Conservation (phyloP, 331 rosid genomes). For the Cydonia oblonga region DNA sequence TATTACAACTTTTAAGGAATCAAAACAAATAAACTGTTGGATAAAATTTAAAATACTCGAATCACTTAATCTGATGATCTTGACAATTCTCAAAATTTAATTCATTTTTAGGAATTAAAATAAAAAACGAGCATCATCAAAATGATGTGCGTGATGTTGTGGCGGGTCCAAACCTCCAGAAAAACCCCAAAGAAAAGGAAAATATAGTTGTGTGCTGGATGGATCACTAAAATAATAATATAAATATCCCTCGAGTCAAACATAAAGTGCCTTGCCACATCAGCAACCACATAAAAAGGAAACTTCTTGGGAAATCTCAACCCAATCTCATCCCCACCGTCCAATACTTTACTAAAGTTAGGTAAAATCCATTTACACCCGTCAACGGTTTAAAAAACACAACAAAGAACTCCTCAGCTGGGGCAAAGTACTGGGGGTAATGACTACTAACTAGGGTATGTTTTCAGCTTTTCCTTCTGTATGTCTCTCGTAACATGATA, state of each 20-base stretch:
- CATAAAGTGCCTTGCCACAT: conserved; percentile 19
- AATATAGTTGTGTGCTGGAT: background rate
- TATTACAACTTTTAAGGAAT: too few species aligned
- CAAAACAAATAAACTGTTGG: too few species aligned
- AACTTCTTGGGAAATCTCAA: background rate
- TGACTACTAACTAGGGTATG: background rate
- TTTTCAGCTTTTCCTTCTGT: too few species aligned
- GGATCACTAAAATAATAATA: conserved; percentile 3
- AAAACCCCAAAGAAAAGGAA: background rate
- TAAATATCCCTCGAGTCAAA: conserved; percentile 3
- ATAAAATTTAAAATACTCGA: too few species aligned
- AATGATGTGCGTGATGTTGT: background rate
- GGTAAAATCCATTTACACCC: background rate
- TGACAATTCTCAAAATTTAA: too few species aligned
- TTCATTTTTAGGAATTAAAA: background rate
- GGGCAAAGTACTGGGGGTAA: background rate
- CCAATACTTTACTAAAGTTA: background rate
- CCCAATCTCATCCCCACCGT: background rate
- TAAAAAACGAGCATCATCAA: background rate
- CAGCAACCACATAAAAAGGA: conserved; percentile 9
- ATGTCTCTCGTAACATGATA: background rate
- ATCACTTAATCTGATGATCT: too few species aligned
- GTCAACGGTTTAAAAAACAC: background rate
- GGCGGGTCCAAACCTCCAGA: background rate
- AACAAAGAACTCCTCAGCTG: background rate